Base-by-base conservation (phyloP, 257 asterid species). In the Primulina eburnea region DNA sequence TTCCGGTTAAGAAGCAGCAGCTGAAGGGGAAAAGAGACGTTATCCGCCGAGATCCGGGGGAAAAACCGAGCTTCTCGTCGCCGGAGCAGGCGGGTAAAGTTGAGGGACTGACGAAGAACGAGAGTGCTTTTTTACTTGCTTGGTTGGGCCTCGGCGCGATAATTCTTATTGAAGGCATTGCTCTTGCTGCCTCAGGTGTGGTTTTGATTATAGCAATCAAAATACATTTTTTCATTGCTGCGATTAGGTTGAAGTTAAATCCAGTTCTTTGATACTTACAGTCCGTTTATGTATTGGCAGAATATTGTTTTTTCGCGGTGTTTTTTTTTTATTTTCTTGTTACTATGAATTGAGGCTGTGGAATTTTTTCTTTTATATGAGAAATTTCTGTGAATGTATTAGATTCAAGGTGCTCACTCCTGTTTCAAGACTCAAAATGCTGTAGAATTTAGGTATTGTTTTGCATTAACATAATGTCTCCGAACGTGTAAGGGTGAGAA, bases 111-210 rank as follows among this genome's bases (percentile, higher is more conserved):
- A 73, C 75, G 53, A 84, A 87, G 85, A 86, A 79, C 52, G 98
- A 90, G 85, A 81, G 81, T 60, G 97, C 95, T 50, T 93, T 93
- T 83, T 78, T 90, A 78, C 90, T 93, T 56, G 84, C 95, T 84
- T 93, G 97, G 98, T 76, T 86, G 40, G 98, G 94, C 18, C 90
- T 93, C 63, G 99, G 95, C 40, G 87, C 73, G 6, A 72, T 90
- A 60, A 89, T 93, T 70, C 85, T 93, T 57, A 40, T 84, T 9
- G 75, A 90, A 82, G 96, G 97, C 33, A 73, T 90, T 64, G 80
- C 82, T 74, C 96, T 93, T 80, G 83, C 98, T 60, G 92, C 95
- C 32, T 93, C 97, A 68, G 98, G 98, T 93, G 29, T 60, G 50
- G 18, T 55, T 68, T 68, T 30, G 4, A 65, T 40, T 65, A 7